A percentile compares a stretch with the other conserved stretches of the same genome.
phyloP scores from a whole-genome alignment of 176 grass and related monocot species.

The Musa acuminata region DNA sequence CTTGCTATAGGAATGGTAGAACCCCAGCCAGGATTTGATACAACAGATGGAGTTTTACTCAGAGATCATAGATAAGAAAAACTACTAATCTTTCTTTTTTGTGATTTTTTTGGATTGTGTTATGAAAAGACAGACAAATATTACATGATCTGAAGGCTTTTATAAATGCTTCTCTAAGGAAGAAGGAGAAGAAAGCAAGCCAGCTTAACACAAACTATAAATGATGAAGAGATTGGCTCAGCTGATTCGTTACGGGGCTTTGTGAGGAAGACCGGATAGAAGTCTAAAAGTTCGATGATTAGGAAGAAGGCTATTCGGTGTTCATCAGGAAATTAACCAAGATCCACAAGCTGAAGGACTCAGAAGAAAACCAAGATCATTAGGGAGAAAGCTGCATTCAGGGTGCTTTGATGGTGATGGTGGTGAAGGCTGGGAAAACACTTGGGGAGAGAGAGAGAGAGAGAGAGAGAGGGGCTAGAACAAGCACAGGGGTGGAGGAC shows the following conservation, averaged over 20 bases:
- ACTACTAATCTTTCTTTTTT: slow-evolving; percentile 14
- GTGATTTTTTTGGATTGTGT: slow-evolving; percentile 18
- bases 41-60: slow-evolving; percentile 19
- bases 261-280: too few species aligned
- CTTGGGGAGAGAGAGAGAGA: not conserved
- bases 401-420: too few species aligned
- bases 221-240: too few species aligned
- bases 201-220: slow-evolving; percentile 20
- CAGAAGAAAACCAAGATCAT: not conserved
- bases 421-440: too few species aligned
- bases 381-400: not conserved
- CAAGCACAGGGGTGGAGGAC: not conserved
- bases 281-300: too few species aligned
- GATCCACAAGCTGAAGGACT: not conserved
- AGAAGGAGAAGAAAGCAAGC: slow-evolving; percentile 27
- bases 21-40: slow-evolving; percentile 37
- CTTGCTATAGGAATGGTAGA: slow-evolving; percentile 40
- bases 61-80: slow-evolving; percentile 15
- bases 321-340: too few species aligned
- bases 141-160: slow-evolving; percentile 86
- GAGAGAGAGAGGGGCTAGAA: not conserved
- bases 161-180: slow-evolving; percentile 69
- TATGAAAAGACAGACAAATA: slow-evolving; percentile 14
- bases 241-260: too few species aligned
- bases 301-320: too few species aligned